A percentile compares a stretch with the other conserved stretches of the same genome.
Evolutionary conservation across 257 asterid genomes (phyloP).

Genomic region (Solanum sitiens): DNA sequence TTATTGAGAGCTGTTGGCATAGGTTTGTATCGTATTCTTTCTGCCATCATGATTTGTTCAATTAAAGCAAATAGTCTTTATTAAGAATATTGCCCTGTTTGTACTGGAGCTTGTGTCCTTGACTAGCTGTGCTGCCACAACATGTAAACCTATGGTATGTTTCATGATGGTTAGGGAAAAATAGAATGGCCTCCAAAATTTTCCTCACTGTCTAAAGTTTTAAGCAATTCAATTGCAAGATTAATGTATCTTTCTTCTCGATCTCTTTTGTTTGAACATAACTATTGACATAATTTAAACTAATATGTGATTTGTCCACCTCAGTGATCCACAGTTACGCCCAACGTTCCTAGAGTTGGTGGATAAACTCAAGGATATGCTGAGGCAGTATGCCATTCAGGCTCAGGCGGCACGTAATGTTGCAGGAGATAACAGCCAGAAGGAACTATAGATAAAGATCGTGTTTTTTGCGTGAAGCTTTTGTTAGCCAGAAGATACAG

Average conservation of each 20-base stretch:
- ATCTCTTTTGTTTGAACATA: not conserved
- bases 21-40: slow-evolving; percentile 30
- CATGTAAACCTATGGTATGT: not conserved
- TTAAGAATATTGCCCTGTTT: not conserved
- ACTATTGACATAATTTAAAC: not conserved
- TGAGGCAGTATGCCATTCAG: slow-evolving; percentile 37
- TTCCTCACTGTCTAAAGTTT: not conserved
- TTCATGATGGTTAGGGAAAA: not conserved
- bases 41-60: not conserved
- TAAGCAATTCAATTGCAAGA: not conserved
- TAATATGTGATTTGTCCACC: slow-evolving; percentile 5
- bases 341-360: slow-evolving; percentile 74
- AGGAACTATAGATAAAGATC: slow-evolving; percentile 21
- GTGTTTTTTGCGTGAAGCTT: not conserved
- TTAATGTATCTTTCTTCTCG: not conserved
- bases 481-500: not conserved
- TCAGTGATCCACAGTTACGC: slow-evolving; percentile 64
- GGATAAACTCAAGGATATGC: slow-evolving; percentile 65
- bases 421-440: slow-evolving; percentile 32
- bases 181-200: not conserved
- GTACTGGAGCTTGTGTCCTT: not conserved
- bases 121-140: not conserved
- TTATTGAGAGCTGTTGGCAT: slow-evolving; percentile 88
- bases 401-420: slow-evolving; percentile 46
- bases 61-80: not conserved